Base-by-base conservation (phyloP, 768 basidiomycete species). In the Auricularia auricula-judae region DNA sequence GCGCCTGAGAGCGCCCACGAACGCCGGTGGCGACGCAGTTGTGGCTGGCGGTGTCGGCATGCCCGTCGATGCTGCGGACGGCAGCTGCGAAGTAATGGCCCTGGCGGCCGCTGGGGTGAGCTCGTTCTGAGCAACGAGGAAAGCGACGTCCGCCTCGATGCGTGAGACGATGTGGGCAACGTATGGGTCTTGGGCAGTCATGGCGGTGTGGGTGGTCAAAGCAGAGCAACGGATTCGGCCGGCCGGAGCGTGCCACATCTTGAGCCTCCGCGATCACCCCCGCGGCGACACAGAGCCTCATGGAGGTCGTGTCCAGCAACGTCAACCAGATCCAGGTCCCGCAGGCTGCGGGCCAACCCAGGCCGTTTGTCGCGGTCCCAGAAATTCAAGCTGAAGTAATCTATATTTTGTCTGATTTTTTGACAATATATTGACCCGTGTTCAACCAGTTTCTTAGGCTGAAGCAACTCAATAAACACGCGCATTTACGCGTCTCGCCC, bases 401-500 rank as follows among this genome's bases (percentile, higher is more conserved):
- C 18, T 51, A 5, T 5, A 51, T 42, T 42, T 8, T 21, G 47
- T 51, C 47, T 23, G 10, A 51, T 0, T 21, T 16, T 2, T 21
- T 8, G 18, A 8, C 16, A 18, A 29, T 29, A 29, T 29, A 3
- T 18, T 51, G 47, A 51, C 47, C 21, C 7, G 47, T 51, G 4
- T 18, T 51, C 4, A 29, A 29, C 29, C 64, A 80, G 79, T 79
- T 79, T 64, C 71, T 79, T 34, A 72, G 74, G 3, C 70, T 79
- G 10, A 72, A 74, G 18, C 73, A 79, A 10, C 65, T 83, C 29
- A 82, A 83, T 68, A 91, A 88, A 71, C 83, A 84, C 61, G 75
- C 82, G 42, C 86, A 90, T 67, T 77, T 88, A 53, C 78, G 80
- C 61, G 72, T 92, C 7, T 91, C 89, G 14, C 74, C 79, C 1